Percentiles rank a stretch among this genome's conserved stretches.
Evolutionary conservation across 164 flowering plant genomes (phyloP).

Genomic region (Vitis labrusca): DNA sequence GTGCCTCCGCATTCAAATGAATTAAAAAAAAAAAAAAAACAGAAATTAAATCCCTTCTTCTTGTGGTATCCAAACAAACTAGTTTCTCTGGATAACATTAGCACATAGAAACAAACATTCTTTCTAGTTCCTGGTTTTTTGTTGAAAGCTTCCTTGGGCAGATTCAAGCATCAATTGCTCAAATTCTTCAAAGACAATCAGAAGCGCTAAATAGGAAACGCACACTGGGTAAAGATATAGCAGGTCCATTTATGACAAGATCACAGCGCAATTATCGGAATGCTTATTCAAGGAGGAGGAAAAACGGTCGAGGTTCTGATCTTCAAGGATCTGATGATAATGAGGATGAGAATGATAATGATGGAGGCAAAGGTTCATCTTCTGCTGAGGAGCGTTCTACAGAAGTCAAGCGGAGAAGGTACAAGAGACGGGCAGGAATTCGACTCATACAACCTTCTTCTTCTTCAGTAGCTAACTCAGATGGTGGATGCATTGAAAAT

Average conservation of each 20-base stretch:
- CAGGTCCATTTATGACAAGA: constrained; percentile 45
- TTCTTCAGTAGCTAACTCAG: constrained; percentile 35
- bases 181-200: constrained; percentile 66
- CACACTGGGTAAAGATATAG: constrained; percentile 41
- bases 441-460: constrained; percentile 43
- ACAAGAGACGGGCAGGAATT: constrained; percentile 48
- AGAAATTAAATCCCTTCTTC: neutral
- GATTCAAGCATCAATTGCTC: constrained; percentile 94
- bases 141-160: constrained; percentile 22
- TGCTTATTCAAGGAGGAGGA: constrained; percentile 46
- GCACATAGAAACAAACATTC: neutral
- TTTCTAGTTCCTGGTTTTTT: neutral
- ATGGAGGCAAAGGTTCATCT: constrained; percentile 68
- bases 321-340: constrained; percentile 64
- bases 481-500: constrained; percentile 52
- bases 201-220: constrained; percentile 76
- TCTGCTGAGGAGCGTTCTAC: constrained; percentile 65
- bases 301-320: constrained; percentile 38
- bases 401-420: constrained; percentile 54
- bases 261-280: constrained; percentile 41
- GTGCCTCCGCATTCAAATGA: neutral
- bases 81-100: neutral
- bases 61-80: too few relatives aligned
- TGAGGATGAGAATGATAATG: constrained; percentile 59
- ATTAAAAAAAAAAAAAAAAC: neutral